Evolutionary conservation across 257 asterid species (phyloP).

Genomic region (Fraxinus americana): DNA sequence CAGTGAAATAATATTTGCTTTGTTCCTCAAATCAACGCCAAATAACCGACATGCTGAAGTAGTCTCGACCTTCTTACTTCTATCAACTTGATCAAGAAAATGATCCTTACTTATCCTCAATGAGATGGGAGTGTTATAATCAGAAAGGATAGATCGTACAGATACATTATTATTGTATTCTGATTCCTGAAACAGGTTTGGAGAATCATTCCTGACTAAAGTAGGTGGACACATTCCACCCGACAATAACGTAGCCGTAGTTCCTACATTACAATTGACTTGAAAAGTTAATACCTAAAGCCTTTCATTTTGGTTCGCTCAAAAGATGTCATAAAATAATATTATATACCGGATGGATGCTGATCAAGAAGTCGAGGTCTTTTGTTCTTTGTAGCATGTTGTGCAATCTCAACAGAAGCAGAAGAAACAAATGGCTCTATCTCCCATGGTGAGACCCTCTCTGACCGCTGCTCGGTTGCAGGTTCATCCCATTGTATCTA

Average conservation of each 20-base stretch:
- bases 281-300: not conserved
- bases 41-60: conserved; percentile 56
- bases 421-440: conserved; percentile 74
- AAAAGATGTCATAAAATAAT: no score
- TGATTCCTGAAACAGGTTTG: conserved; percentile 45
- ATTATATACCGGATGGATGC: conserved; percentile 43
- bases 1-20: conserved; percentile 27
- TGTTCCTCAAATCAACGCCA: conserved; percentile 73
- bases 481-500: conserved; percentile 91
- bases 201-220: conserved; percentile 33
- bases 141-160: conserved; percentile 32
- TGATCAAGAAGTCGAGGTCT: conserved; percentile 68
- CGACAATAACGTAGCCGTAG: conserved; percentile 1
- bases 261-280: conserved; percentile 35
- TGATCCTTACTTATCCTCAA: conserved; percentile 39
- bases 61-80: conserved; percentile 38
- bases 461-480: conserved; percentile 52
- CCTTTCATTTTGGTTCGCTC: not conserved
- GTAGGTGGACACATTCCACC: conserved; percentile 41
- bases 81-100: conserved; percentile 43
- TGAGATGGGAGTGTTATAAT: conserved; percentile 50
- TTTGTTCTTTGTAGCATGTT: conserved; percentile 52
- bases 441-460: conserved; percentile 80
- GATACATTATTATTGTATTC: conserved; percentile 42
- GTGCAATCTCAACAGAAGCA: conserved; percentile 45